These are phyloP conservation scores for Kodamaea plutei DNA, from an alignment of 1,139 yeast species.

Conservation along the genomic window DNA sequence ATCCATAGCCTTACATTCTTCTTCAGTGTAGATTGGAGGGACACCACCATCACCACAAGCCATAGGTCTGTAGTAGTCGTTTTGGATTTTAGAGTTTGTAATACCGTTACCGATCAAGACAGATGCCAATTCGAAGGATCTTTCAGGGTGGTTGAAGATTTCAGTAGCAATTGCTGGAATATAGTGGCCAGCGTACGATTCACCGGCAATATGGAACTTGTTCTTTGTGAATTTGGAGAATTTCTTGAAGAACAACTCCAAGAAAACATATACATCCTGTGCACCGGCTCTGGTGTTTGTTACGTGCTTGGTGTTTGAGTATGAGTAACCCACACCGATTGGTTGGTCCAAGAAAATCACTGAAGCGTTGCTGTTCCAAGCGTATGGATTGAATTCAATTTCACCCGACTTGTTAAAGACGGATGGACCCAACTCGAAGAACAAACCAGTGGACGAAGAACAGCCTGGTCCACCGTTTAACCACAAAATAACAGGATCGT, in stretches of 20 bases:
- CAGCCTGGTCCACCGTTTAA: slow-evolving; percentile 93
- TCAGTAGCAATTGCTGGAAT: slow-evolving; percentile 91
- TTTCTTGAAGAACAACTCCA: slow-evolving; percentile 83
- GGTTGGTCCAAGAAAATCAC: slow-evolving; percentile 95
- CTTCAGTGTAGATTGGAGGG: slow-evolving; percentile 72
- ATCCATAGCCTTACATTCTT: slow-evolving; percentile 75
- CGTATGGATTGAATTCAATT: slow-evolving; percentile 71
- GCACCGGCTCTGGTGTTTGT: slow-evolving; percentile 86
- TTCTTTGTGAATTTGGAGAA: slow-evolving; percentile 76
- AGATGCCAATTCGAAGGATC: slow-evolving; percentile 79
- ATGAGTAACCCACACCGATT: slow-evolving; percentile 88
- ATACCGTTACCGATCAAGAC: slow-evolving; percentile 94
- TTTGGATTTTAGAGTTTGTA: slow-evolving; percentile 88
- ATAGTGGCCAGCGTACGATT: slow-evolving; percentile 98
- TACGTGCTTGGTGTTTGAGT: slow-evolving; percentile 57
- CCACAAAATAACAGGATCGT: slow-evolving; percentile 85
- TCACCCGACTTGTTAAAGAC: slow-evolving; percentile 61
- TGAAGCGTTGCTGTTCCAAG: slow-evolving; percentile 89
- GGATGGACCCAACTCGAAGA: slow-evolving; percentile 88
- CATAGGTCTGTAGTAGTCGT: slow-evolving; percentile 90
- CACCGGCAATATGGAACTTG: slow-evolving; percentile 95
- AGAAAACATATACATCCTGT: slow-evolving; percentile 86
- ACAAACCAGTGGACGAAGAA: slow-evolving; percentile 84
- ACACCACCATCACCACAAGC: slow-evolving; percentile 96
- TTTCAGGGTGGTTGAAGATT: slow-evolving; percentile 70